Evolutionary conservation across 1,284 basidiomycete genomes (phyloP), one percentile per base, ranked within the genome.

Genomic region (Schizophyllum amplum): DNA sequence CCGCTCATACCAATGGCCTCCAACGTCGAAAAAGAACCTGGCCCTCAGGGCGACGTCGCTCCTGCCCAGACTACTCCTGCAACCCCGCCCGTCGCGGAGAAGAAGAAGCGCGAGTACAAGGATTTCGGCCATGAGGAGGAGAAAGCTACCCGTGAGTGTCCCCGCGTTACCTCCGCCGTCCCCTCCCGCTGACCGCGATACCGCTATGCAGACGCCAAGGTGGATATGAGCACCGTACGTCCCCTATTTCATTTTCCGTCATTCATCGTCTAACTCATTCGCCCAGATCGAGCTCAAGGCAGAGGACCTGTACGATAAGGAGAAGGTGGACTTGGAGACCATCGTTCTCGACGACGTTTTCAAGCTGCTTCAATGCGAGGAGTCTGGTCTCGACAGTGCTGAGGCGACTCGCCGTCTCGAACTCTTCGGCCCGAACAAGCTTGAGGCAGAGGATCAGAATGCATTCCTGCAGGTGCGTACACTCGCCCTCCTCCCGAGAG

Each of bases 281-380:
- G 22, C 55, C n/a, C 58, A 87, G 84, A 94, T 95, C 63, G 89
- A 93, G 73, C 80, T 96, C 66, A 94, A 87, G 71, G 92, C 92
- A 9, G 92, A 95, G 74, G 94, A 98, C 75, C 78, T 98, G 52
- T 97, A 96, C 73, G 92, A 96, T 76, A 97, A 96, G 79, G 94
- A 98, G 77, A 98, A 98, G 80, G 95, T 98, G 73, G 95, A 98
- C 75, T 82, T 98, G 57, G 95, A 98, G 79, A 95, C 93, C 53
- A 88, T 98, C 69, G 90, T 94, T 66, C 90, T 98, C 71, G 94
- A 96, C 65, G 94, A 98, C 69, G 94, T 98, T 73, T 95, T 96
- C 83, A 92, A 88, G 63, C 87, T 98, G 61, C 86, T 98, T 56
- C 94, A 98, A 75, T 95, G 84, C 67, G 78, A 81, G 64, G 89